These are phyloP conservation scores for Saccharomyces hybrid DNA, from an alignment of 1,139 yeast species.

Conservation along the genomic window DNA sequence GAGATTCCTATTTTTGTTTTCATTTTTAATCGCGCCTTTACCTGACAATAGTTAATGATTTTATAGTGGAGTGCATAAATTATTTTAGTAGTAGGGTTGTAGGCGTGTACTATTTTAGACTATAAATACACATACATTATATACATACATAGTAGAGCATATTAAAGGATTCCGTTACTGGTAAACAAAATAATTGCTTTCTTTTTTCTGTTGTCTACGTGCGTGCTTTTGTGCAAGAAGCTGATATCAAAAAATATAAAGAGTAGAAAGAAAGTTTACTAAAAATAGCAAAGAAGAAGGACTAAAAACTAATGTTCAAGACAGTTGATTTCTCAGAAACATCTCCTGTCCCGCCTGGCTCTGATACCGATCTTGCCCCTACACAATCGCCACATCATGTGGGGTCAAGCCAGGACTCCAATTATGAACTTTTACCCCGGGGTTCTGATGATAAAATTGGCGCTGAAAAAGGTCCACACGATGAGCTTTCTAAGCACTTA, in stretches of 20 bases:
- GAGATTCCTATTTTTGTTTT: neutral
- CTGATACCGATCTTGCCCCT: constrained; percentile 19
- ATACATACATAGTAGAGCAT: neutral
- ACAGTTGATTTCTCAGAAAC: constrained; percentile 19
- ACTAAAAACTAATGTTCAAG: constrained; percentile 15
- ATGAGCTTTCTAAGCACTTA: constrained; percentile 12
- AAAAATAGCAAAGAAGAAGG: neutral
- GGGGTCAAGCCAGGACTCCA: constrained; percentile 2
- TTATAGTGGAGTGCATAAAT: neutral
- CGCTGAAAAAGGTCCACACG: neutral
- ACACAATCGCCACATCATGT: constrained; percentile 6
- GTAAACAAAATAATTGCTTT: neutral
- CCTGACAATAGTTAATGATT: neutral
- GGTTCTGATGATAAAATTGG: constrained; percentile 1
- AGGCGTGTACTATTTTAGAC: too few species aligned
- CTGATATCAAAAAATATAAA: neutral
- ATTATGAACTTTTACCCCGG: neutral
- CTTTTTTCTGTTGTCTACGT: neutral
- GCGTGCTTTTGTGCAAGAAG: neutral
- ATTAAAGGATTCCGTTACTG: neutral
- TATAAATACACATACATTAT: neutral
- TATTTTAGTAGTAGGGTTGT: neutral
- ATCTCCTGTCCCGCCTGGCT: constrained; percentile 35
- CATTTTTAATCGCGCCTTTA: neutral
- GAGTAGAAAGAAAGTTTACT: neutral